Base-by-base conservation (phyloP, 1,139 yeast species). In the Yamadazyma epiphylla region DNA sequence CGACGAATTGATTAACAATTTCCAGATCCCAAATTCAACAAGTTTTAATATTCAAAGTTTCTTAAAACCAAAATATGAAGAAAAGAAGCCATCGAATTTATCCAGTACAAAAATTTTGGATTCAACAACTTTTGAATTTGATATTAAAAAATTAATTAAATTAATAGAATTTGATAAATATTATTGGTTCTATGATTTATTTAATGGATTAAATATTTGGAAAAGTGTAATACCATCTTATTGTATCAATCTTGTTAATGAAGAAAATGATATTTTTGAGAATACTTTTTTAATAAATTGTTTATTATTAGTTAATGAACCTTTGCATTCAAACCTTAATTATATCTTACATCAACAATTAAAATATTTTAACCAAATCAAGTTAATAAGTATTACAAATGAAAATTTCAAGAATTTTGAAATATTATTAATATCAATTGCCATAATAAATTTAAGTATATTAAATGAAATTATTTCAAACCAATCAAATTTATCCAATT, bases 151-250 rank as follows among this genome's bases (percentile, higher is more conserved):
- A 9, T 39, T 41, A 14, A 35, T 43, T 3, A 31, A 35, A 15
- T n/a, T 43, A 6, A 43, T 65, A 14, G 64, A 58, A 24, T 38
- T 42, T 11, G 66, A 64, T 32, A 55, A 54, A 31, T 62, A 60
- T 35, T 57, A 55, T 39, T 64, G 70, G 70, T 33, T 65, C 7
- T 48, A 66, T 11, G 74, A 67, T 41, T 42, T 64, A 16, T 60
- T 64, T 34, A 66, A 66, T 32, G 72, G 61, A 15, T 36, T 61
- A 27, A 41, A 46, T 28, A 47, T 65, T n/a, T 67, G 72, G 72
- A 60, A 61, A 35, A 48, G 53, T 24, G 41, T 59, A n/a, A 44
- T 67, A 3, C 71, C 73, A 1, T 41, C 46, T 15, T 59, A 59
- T 35, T 63, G 70, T 36, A 35, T 61, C 9, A 38, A 43, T 21